Percentiles rank a stretch among this genome's conserved stretches.
Evolutionary conservation across 768 basidiomycete species (phyloP).

Genomic region (Agrocybe praecox): DNA sequence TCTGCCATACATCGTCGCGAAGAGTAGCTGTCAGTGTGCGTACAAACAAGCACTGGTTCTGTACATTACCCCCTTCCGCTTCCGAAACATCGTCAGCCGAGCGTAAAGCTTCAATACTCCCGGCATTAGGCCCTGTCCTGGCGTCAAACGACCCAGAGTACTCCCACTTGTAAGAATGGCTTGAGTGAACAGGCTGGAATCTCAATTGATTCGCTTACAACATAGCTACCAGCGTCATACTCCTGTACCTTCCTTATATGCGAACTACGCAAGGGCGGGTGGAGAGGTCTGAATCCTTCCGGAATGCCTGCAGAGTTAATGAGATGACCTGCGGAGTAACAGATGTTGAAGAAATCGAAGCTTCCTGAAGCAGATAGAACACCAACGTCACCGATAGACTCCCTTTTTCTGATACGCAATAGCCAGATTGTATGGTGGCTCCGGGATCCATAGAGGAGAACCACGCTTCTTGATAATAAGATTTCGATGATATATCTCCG

Average conservation of each 20-base stretch:
- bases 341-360: constrained; percentile 21
- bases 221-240: constrained; percentile 3
- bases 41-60: not conserved
- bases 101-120: not conserved
- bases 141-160: constrained; percentile 4
- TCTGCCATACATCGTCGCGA: constrained; percentile 1
- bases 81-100: not conserved
- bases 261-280: not conserved
- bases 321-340: constrained; percentile 3
- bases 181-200: not conserved
- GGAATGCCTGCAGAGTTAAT: constrained; percentile 12
- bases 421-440: constrained; percentile 8
- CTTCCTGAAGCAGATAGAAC: constrained; percentile 12
- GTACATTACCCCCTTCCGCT: not conserved
- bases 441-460: constrained; percentile 16
- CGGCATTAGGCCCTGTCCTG: constrained; percentile 1
- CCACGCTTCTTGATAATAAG: constrained; percentile 13
- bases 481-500: constrained; percentile 16
- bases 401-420: constrained; percentile 10
- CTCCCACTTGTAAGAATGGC: constrained; percentile 4
- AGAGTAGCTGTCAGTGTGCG: constrained; percentile 9
- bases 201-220: constrained; percentile 4
- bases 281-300: constrained; percentile 8
- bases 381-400: constrained; percentile 19
- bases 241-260: constrained; percentile 3